Base-by-base conservation (phyloP, 352 stramenopile genomes). In the Stramenopiles sp. region DNA sequence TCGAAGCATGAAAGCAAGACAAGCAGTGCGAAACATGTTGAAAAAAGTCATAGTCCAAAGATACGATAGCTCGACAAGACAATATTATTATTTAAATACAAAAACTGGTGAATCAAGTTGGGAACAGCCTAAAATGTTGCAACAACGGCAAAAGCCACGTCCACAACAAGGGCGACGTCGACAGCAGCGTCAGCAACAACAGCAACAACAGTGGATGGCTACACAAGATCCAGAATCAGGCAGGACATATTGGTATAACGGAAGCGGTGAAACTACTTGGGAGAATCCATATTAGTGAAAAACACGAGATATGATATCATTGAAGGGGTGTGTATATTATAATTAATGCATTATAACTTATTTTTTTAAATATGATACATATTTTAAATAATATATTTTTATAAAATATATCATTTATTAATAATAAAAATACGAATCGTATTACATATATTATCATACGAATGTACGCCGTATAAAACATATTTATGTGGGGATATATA, bases 41-140 rank as follows among this genome's bases (percentile, higher is more conserved):
- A 69, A 69, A 69, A 69, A 69, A 27, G 20, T 69, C 20, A 69
- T 69, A 23, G 53, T 69, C 53, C 53, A 69, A 69, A 69, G 53
- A 0, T 76, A 85, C 69, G 88, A 93, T 38, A 63, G 80, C 0
- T 81, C 82, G 30, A 86, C 83, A 6, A 82, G 82, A 0, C 83
- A 81, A 38, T 88, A 89, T 79, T 93, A 93, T 83, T 93, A 90
- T 79, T 85, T 90, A 43, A 87, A 93, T 63, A 23, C 87, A 20
- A 53, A 81, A 20, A 92, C 88, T 0, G 84, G 87, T 53, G 84
- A 81, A 6, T 86, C 87, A 82, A 90, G 84, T 63, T 91, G 87
- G 87, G 85, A 89, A 7, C 83, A 78, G 7, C 87, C 87, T 0
- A 81, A 81, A 77, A 30, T 90, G 43, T 79, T 92, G 13, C 78